Conservation (phyloP, 164 flowering plant species). For the Paratinospora sagittata region DNA sequence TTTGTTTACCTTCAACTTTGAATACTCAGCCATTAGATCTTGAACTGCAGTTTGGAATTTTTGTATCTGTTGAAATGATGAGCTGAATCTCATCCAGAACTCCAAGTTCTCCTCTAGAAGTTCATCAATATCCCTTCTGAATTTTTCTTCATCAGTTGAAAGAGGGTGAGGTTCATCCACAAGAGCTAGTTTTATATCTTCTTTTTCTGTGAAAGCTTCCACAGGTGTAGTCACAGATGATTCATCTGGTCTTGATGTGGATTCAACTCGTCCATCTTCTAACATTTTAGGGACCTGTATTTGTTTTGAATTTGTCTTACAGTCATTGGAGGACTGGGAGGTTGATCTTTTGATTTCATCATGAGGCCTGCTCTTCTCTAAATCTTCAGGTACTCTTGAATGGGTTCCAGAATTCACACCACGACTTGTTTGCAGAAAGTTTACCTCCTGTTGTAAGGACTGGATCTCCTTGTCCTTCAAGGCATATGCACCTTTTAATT, state of each 20-base stretch:
- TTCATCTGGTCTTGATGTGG: conserved; percentile 9
- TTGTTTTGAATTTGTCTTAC: conserved; percentile 1
- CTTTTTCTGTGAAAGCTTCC: conserved; percentile 16
- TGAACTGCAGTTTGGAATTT: conserved; percentile 43
- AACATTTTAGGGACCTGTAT: conserved; percentile 4
- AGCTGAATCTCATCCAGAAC: conserved; percentile 65
- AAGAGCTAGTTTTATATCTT: conserved; percentile 22
- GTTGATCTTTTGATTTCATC: background rate
- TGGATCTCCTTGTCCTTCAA: conserved; percentile 53
- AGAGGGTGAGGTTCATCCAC: conserved; percentile 18
- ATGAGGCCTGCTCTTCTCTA: conserved; percentile 5
- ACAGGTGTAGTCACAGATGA: conserved; percentile 4
- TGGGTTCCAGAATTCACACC: conserved; percentile 14
- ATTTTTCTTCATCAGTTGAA: conserved; percentile 44
- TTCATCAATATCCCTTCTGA: conserved; percentile 51
- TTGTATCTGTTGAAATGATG: conserved; percentile 52
- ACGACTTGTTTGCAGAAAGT: conserved; percentile 23
- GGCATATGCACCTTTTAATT: conserved; percentile 35
- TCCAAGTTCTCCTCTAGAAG: conserved; percentile 62
- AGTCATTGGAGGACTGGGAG: background rate
- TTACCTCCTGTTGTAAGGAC: conserved; percentile 35
- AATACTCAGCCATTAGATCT: conserved; percentile 43
- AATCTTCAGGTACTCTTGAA: conserved; percentile 14
- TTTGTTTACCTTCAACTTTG: conserved; percentile 35
- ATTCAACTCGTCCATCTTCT: conserved; percentile 15